These are phyloP conservation scores for Leccinum fibrillosum DNA, from an alignment of 768 basidiomycete genomes.

Conservation along the genomic window DNA sequence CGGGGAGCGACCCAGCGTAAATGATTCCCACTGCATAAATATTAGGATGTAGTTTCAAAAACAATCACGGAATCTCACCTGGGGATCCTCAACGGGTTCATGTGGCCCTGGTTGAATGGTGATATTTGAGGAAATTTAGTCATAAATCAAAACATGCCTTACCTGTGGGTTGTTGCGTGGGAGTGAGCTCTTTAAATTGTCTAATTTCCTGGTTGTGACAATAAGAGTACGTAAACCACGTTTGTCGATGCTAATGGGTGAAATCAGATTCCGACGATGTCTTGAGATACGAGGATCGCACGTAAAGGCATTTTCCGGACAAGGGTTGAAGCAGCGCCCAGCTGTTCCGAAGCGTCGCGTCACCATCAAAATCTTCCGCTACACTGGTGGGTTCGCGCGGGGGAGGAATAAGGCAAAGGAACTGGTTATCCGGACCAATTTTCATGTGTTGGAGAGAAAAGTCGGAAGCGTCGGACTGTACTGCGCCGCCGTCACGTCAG, in stretches of 20 bases:
- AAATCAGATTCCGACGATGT: constrained; percentile 30
- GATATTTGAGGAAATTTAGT: constrained; percentile 19
- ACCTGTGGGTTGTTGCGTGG: constrained; percentile 67
- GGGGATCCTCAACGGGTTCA: constrained; percentile 82
- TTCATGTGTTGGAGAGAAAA: constrained; percentile 72
- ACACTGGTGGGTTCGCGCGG: constrained; percentile 44
- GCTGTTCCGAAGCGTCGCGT: constrained; percentile 66
- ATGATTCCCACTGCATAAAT: constrained; percentile 65
- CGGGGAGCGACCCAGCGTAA: constrained; percentile 73
- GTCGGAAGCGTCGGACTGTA: constrained; percentile 28
- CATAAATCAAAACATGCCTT: constrained; percentile 27
- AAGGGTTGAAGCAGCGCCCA: constrained; percentile 83
- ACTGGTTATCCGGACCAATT: constrained; percentile 65
- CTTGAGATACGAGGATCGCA: constrained; percentile 44
- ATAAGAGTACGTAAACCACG: constrained; percentile 97
- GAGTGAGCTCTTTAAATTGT: constrained; percentile 86
- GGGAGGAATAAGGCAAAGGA: constrained; percentile 77
- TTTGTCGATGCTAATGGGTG: constrained; percentile 66
- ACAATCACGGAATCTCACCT: constrained; percentile 46
- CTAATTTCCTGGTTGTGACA: constrained; percentile 94
- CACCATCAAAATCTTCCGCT: constrained; percentile 54
- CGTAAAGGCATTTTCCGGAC: constrained; percentile 80
- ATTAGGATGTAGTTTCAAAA: constrained; percentile 22
- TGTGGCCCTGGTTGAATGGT: constrained; percentile 51
- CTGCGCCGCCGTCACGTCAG: constrained; percentile 16